Conservation (phyloP, 2,329 filamentous ascomycete species). For the Tolypocladium endophyticum region DNA sequence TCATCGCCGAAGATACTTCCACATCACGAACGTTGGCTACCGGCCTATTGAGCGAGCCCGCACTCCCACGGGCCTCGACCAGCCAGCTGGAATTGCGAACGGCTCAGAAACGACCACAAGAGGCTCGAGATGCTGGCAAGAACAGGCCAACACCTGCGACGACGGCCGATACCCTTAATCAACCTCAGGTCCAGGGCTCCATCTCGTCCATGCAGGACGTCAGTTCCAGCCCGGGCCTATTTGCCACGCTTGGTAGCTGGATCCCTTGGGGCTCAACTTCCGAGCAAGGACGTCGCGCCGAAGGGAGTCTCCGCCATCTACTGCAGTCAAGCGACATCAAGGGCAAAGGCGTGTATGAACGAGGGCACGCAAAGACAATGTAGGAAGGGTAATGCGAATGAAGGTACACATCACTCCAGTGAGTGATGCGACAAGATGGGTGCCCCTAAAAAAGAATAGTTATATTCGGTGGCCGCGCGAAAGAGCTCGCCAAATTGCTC, state of each 20-base stretch:
- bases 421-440: background rate
- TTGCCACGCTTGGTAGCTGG: slow-evolving; percentile 8
- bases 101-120: slow-evolving; percentile 14
- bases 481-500: background rate
- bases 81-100: slow-evolving; percentile 37
- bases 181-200: background rate
- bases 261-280: slow-evolving; percentile 8
- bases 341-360: slow-evolving; percentile 20
- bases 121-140: slow-evolving; percentile 9
- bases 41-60: slow-evolving; percentile 42
- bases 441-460: background rate
- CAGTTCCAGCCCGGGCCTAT: slow-evolving; percentile 6
- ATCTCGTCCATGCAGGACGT: background rate
- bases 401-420: background rate
- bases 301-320: slow-evolving; percentile 44
- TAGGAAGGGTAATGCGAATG: background rate
- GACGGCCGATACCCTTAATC: slow-evolving; percentile 8
- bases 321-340: slow-evolving; percentile 27
- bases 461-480: background rate
- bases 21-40: slow-evolving; percentile 24
- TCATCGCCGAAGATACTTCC: slow-evolving; percentile 13
- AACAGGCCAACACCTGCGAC: slow-evolving; percentile 1
- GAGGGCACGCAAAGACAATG: background rate
- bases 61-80: slow-evolving; percentile 45
- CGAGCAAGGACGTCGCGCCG: slow-evolving; percentile 35